Base-by-base conservation (phyloP, 148 eudicot species). In the Cornus kousa region DNA sequence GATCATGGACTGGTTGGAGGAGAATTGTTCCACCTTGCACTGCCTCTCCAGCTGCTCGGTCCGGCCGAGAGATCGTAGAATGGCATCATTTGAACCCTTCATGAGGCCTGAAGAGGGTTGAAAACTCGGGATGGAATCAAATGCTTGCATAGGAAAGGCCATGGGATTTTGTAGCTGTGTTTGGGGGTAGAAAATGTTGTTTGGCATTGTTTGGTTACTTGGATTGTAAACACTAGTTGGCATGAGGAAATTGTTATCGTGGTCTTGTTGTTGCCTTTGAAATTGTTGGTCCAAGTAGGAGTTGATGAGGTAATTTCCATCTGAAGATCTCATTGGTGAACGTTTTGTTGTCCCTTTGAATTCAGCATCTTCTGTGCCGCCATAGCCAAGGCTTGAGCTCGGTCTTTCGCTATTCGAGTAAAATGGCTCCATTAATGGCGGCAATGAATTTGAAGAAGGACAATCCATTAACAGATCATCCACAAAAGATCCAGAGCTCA, bases 371-470 rank as follows among this genome's bases (percentile, higher is more conserved):
- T 68, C 70, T 20, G 68, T 78, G 6, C 74, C 35, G 24, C 50
- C 59, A 46, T 77, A 62, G 39, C 70, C 66, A n/a, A 77, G 79
- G 59, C 80, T 79, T 43, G 88, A 86, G 71, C 71, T 9, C 0
- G 75, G 85, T 59, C 68, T 77, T n/a, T 75, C 74, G 24, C 5
- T 43, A 35, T 40, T 39, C 57, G 40, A 68, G 71, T 31, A 23
- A 19, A 70, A 48, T 57, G 76, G 24, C 3, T 84, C 89, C 68
- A 85, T 66, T 10, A 86, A 75, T 13, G 84, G 80, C 16, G 91
- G 91, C 55, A 88, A 68, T 0, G 81, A 80, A 28, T 64, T 67
- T 0, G 79, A 77, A 24, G 50, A 53, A 37, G 87, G 80, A 46
- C 77, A 76, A 37, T 86, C 85, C 20, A 40, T 40, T 5, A 88